Percentiles rank a stretch among this genome's conserved stretches.
Evolutionary conservation across 805 yeast species (phyloP).

Genomic region (Grigorovia jiainica): DNA sequence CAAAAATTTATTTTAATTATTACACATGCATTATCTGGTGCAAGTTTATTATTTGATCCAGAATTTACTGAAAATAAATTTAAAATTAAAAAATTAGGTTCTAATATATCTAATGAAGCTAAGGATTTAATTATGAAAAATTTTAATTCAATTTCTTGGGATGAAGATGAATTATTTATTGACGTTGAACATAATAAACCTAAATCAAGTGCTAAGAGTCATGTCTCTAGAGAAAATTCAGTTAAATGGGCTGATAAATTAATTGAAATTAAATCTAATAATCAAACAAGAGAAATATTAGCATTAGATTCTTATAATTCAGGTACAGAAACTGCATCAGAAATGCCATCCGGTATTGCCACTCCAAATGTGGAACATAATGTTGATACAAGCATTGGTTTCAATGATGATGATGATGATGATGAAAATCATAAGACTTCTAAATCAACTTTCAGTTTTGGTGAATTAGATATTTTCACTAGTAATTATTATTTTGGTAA

Average conservation of each 20-base stretch:
- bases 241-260: conserved; percentile 16
- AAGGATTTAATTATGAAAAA: conserved; percentile 17
- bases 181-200: conserved; percentile 26
- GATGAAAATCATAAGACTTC: not conserved
- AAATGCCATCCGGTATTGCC: conserved; percentile 28
- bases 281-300: not conserved
- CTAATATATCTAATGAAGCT: not conserved
- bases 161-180: conserved; percentile 26
- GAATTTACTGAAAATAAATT: conserved; percentile 35
- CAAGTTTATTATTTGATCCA: conserved; percentile 66
- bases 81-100: conserved; percentile 1
- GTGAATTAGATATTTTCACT: conserved; percentile 54
- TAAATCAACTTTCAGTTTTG: conserved; percentile 22
- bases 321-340: conserved; percentile 29
- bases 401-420: not conserved
- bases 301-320: conserved; percentile 2
- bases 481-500: conserved; percentile 58
- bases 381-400: conserved; percentile 1
- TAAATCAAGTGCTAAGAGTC: conserved; percentile 34
- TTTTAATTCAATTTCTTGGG: conserved; percentile 27
- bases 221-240: conserved; percentile 34
- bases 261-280: conserved; percentile 10
- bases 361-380: conserved; percentile 32
- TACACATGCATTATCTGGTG: conserved; percentile 58
- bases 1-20: conserved; percentile 47